Conservation (phyloP, 495 filamentous ascomycete genomes). For the Venustampulla echinocandica region DNA sequence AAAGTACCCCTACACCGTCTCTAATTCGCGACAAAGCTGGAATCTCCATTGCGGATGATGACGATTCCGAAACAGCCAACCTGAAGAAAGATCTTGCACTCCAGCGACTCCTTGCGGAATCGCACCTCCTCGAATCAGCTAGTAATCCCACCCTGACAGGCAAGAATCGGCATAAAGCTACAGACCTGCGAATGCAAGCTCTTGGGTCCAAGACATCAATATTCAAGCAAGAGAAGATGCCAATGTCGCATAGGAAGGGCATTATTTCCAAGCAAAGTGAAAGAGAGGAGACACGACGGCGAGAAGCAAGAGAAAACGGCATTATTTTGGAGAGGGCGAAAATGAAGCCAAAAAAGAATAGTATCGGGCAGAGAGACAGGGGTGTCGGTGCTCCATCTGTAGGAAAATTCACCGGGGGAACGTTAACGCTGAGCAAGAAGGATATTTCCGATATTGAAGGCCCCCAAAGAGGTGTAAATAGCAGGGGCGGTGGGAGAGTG, state of each 20-base stretch:
- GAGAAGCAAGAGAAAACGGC: constrained; percentile 80
- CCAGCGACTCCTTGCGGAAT: constrained; percentile 82
- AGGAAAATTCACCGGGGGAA: constrained; percentile 71
- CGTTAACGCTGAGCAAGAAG: constrained; percentile 65
- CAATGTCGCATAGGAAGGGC: constrained; percentile 67
- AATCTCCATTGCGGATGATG: constrained; percentile 27
- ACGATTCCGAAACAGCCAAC: constrained; percentile 48
- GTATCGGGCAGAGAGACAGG: constrained; percentile 44
- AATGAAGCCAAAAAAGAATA: constrained; percentile 35
- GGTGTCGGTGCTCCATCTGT: constrained; percentile 67
- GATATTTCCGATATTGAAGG: constrained; percentile 66
- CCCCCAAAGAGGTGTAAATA: constrained; percentile 24
- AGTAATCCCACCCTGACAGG: constrained; percentile 54
- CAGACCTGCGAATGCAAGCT: constrained; percentile 71
- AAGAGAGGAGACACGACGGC: constrained; percentile 61
- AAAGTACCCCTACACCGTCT: constrained; percentile 33
- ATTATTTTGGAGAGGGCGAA: constrained; percentile 70
- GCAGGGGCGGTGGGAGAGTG: constrained; percentile 23
- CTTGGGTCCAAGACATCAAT: constrained; percentile 72
- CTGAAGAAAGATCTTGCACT: constrained; percentile 89
- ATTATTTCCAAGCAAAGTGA: constrained; percentile 55
- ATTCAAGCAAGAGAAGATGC: constrained; percentile 72
- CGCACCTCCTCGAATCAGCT: constrained; percentile 72
- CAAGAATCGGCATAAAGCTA: constrained; percentile 61
- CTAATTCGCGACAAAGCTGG: constrained; percentile 18